Percentiles rank a stretch among this genome's conserved stretches.
Evolutionary conservation across 805 yeast species (phyloP).

Genomic region (Kurtzmaniella fragi): DNA sequence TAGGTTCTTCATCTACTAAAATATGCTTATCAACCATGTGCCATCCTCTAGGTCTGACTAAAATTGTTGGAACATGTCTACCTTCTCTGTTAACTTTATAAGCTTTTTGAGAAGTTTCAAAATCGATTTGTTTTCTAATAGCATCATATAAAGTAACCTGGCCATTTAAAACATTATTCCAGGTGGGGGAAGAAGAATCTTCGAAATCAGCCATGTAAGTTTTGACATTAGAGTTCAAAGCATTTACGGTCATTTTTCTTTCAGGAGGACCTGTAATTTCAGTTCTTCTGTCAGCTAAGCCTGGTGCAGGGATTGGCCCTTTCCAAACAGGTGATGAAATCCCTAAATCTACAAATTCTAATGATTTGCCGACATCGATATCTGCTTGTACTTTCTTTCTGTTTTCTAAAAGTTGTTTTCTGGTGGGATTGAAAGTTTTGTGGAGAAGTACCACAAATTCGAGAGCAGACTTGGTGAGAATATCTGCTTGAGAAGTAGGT

Average conservation of each 20-base stretch:
- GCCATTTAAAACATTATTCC: slow-evolving; percentile 15
- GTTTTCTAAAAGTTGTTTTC: slow-evolving; percentile 11
- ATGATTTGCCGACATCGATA: slow-evolving; percentile 10
- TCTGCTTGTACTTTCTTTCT: slow-evolving; percentile 11
- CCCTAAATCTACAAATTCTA: slow-evolving; percentile 7
- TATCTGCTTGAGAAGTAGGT: slow-evolving; percentile 15
- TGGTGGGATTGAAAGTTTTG: slow-evolving; percentile 12
- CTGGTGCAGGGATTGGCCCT: slow-evolving; percentile 15
- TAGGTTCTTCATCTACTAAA: slow-evolving; percentile 14
- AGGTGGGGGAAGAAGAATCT: slow-evolving; percentile 15
- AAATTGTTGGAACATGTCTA: slow-evolving; percentile 11
- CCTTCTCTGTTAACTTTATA: slow-evolving; percentile 25
- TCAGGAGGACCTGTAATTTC: slow-evolving; percentile 21
- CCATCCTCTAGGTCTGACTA: slow-evolving; percentile 20
- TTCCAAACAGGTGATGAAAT: slow-evolving; percentile 11
- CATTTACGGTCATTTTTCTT: slow-evolving; percentile 17
- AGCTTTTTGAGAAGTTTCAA: slow-evolving; percentile 17
- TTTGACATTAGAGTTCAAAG: slow-evolving; percentile 15
- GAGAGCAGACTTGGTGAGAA: slow-evolving; percentile 13
- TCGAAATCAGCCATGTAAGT: slow-evolving; percentile 20
- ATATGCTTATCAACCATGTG: slow-evolving; percentile 18
- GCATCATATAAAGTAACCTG: slow-evolving; percentile 18
- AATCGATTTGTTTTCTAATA: slow-evolving; percentile 14
- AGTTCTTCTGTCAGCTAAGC: slow-evolving; percentile 14
- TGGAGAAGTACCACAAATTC: slow-evolving; percentile 16